Evolutionary conservation across 139 green algal genomes (phyloP).

Genomic region (Chlorella sp.): DNA sequence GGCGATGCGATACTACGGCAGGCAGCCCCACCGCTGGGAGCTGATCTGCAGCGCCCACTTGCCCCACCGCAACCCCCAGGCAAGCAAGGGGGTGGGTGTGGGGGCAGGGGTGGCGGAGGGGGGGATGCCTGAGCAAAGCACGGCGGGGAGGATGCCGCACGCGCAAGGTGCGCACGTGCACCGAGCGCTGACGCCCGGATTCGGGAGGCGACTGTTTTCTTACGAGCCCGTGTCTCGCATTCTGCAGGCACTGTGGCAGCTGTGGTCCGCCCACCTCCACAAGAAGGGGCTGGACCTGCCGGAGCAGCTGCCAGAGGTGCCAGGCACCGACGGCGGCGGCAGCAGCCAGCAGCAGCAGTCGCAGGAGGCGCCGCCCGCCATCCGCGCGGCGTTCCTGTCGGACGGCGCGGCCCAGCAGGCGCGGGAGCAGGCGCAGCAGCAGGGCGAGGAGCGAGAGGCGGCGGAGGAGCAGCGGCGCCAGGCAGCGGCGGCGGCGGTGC

Average conservation of each 20-base stretch:
- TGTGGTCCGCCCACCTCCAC: neutral
- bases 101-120: neutral
- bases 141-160: neutral
- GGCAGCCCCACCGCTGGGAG: constrained; percentile 29
- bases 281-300: neutral
- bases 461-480: neutral
- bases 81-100: neutral
- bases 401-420: too few species aligned
- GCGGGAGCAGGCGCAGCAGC: neutral
- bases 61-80: constrained; percentile 29
- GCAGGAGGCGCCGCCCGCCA: neutral
- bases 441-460: neutral
- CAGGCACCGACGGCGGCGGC: neutral
- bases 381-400: neutral
- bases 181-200: neutral
- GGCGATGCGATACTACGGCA: constrained; percentile 27
- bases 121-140: neutral
- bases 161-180: neutral
- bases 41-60: constrained; percentile 37
- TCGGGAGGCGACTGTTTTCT: neutral
- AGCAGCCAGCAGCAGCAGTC: neutral
- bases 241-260: neutral
- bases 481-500: neutral
- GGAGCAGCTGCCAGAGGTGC: neutral
- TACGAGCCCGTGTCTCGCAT: neutral